Evolutionary conservation across 1,284 basidiomycete genomes (phyloP).

Genomic region (Coniferiporia weirii): DNA sequence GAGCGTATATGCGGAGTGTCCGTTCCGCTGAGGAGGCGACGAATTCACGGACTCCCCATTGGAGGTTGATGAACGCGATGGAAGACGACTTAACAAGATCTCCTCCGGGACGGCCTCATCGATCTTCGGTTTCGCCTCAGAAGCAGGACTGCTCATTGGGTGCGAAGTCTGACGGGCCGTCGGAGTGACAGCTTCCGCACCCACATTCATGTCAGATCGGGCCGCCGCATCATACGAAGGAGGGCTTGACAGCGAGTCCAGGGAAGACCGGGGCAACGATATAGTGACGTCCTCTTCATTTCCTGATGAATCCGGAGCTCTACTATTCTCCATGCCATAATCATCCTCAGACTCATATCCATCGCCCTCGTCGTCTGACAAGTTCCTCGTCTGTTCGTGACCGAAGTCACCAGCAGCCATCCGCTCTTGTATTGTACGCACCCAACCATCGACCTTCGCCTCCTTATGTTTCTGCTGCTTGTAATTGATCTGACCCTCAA

Average conservation of each 20-base stretch:
- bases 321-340: conserved; percentile 21
- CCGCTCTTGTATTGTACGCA: conserved; percentile 64
- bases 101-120: conserved; percentile 64
- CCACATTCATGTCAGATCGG: not conserved
- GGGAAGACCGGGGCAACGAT: conserved; percentile 11
- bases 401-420: conserved; percentile 56
- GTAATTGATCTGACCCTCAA: conserved; percentile 81
- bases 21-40: conserved; percentile 26
- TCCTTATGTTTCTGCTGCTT: conserved; percentile 63
- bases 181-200: conserved; percentile 15
- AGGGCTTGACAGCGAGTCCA: not conserved
- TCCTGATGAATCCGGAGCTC: conserved; percentile 17
- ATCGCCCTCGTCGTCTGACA: conserved; percentile 40
- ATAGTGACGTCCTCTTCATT: conserved; percentile 21
- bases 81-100: conserved; percentile 56
- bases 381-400: conserved; percentile 47
- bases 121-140: conserved; percentile 43
- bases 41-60: conserved; percentile 27
- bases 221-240: conserved; percentile 21
- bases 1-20: conserved; percentile 18
- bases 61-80: conserved; percentile 34
- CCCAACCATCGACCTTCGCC: conserved; percentile 76
- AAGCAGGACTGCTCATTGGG: conserved; percentile 3
- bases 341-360: conserved; percentile 30
- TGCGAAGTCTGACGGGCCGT: conserved; percentile 18